Evolutionary conservation across 1,284 basidiomycete genomes (phyloP), one percentile per base, ranked within the genome.

Genomic region (Tilletia walkeri): DNA sequence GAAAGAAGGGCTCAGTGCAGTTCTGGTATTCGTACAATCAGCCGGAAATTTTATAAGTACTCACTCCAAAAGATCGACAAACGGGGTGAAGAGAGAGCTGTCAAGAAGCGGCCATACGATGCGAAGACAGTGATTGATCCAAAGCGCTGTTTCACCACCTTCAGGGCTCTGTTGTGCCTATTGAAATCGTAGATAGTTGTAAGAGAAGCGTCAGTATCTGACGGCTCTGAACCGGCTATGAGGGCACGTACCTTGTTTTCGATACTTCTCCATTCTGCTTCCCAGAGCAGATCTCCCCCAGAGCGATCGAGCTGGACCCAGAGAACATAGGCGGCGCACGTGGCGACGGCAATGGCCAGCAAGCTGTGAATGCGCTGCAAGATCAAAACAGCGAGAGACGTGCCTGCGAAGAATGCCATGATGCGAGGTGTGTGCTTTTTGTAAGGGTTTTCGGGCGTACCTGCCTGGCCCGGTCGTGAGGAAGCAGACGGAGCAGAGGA

Each of bases 41-140:
- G 16, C 7, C 16, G 24, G 18, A 6, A 30, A n/a, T 53, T 10
- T 12, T 14, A 30, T 5, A 24, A 24, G 34, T 24, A 14, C 59
- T 63, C 38, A 63, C 72, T 82, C 80, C 47, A 82, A 72, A 14
- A 82, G 73, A 65, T 82, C 80, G 67, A 80, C 66, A 49, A 82
- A 80, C 0, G 80, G 80, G 14, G 72, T 75, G 73, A 82, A 80
- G 69, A 79, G 80, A 50, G 78, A 75, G n/a, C 72, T 63, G 30
- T 72, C 76, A 72, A 82, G 80, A 34, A 80, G 73, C 3, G 80
- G 80, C 80, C 79, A 80, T 3, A 78, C 74, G 10, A 73, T 75
- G 18, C 70, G 72, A 7, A 81, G 73, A 4, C 78, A 70, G 69
- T 71, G 69, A 71, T 81, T 81, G 75, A 81, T 73, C 80, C 80